These are phyloP conservation scores for Candida tunisiensis DNA, from an alignment of 1,139 yeast genomes.

Conservation along the genomic window DNA sequence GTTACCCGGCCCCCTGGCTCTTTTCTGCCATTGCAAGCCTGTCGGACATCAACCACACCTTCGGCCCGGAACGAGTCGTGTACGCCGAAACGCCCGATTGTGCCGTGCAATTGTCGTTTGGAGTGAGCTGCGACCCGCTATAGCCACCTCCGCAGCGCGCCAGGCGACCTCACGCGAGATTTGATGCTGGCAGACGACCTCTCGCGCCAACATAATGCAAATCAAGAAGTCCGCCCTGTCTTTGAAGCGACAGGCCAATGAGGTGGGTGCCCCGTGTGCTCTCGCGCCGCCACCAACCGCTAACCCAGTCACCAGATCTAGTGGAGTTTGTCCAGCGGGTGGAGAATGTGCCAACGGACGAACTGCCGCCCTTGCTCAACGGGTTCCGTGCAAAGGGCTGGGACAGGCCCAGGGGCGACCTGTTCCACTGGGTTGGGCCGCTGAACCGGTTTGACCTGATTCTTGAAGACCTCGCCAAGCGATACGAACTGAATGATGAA, in stretches of 20 bases:
- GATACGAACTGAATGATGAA: slow-evolving; percentile 38
- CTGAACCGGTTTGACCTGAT: slow-evolving; percentile 61
- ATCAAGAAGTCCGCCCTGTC: neutral
- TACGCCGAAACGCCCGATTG: too few relatives aligned
- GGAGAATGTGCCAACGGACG: slow-evolving; percentile 16
- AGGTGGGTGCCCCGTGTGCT: neutral
- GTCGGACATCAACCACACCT: too few relatives aligned
- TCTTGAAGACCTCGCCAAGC: slow-evolving; percentile 33
- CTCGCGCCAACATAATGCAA: neutral
- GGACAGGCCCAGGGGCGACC: slow-evolving; percentile 58
- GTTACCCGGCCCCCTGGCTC: too few relatives aligned
- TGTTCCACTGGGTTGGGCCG: slow-evolving; percentile 63
- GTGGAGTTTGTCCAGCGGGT: slow-evolving; percentile 23
- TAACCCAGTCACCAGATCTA: neutral
- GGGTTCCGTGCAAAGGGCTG: slow-evolving; percentile 23
- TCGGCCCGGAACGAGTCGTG: too few relatives aligned
- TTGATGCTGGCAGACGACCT: neutral
- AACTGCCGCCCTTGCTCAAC: slow-evolving; percentile 20
- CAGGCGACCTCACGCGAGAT: too few relatives aligned
- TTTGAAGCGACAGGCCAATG: neutral
- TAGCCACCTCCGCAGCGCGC: too few relatives aligned
- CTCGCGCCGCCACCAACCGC: neutral
- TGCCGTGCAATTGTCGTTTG: too few relatives aligned
- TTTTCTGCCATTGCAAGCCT: too few relatives aligned
- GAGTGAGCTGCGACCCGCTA: too few relatives aligned